A percentile compares a stretch with the other conserved stretches of the same genome.
Conservation (phyloP, 202 grass and related monocot species). For the Digitaria exilis region DNA sequence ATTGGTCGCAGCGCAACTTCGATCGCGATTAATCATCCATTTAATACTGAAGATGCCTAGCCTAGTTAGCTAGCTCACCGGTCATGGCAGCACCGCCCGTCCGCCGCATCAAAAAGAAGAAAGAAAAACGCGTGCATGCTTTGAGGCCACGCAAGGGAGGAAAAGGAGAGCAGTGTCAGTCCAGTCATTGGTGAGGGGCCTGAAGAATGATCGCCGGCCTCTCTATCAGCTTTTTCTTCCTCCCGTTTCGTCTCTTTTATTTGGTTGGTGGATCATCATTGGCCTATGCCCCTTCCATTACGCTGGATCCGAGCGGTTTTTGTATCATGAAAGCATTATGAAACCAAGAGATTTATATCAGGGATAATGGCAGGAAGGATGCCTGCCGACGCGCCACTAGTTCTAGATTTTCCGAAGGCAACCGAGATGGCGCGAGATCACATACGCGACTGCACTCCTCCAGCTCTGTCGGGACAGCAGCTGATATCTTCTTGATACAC, state of each 20-base stretch:
- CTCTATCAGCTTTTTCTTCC: not conserved
- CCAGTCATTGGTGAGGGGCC: not conserved
- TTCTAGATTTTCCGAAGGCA: not conserved
- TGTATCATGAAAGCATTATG: not conserved
- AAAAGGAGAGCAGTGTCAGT: not conserved
- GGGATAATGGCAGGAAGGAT: too few species aligned
- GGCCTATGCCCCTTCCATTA: not conserved
- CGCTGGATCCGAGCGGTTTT: not conserved
- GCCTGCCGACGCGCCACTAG: not conserved
- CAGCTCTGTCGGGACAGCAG: not conserved
- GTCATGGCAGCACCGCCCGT: not conserved
- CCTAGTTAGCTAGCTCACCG: not conserved
- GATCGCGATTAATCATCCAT: not conserved
- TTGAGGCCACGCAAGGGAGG: slow-evolving; percentile 31
- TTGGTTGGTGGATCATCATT: slow-evolving; percentile 15
- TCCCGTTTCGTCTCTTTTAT: not conserved
- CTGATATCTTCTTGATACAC: not conserved
- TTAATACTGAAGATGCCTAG: not conserved
- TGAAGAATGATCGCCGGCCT: not conserved
- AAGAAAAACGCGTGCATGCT: not conserved
- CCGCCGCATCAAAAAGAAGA: not conserved
- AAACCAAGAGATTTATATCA: not conserved
- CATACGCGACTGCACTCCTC: not conserved
- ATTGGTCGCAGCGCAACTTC: not conserved
- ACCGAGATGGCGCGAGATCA: not conserved